Evolutionary conservation across 768 basidiomycete species (phyloP).

Genomic region (Chalciporus sphaerocephalus): DNA sequence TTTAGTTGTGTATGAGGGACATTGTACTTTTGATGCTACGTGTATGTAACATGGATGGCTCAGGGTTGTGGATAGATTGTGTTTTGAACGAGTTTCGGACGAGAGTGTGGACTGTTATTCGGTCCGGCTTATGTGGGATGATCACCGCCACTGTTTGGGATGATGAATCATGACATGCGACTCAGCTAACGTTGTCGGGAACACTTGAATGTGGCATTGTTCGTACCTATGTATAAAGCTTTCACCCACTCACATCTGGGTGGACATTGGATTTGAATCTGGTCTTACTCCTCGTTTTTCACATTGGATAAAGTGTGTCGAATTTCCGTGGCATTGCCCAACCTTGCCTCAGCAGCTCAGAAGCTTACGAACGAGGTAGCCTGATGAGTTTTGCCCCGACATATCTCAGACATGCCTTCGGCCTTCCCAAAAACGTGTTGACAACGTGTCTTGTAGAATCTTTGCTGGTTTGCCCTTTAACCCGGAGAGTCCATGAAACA

Average conservation of each 20-base stretch:
- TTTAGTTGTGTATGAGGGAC: slow-evolving; percentile 4
- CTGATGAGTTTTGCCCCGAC: slow-evolving; percentile 14
- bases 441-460: slow-evolving; percentile 21
- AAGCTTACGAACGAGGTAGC: slow-evolving; percentile 19
- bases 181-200: not conserved
- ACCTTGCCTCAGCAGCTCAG: slow-evolving; percentile 6
- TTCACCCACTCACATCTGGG: slow-evolving; percentile 7
- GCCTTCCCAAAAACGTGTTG: slow-evolving; percentile 28
- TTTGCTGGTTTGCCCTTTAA: slow-evolving; percentile 27
- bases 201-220: not conserved
- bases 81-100: not conserved
- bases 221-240: slow-evolving; percentile 6
- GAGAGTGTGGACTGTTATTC: not conserved
- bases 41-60: slow-evolving; percentile 7
- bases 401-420: slow-evolving; percentile 15
- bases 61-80: not conserved
- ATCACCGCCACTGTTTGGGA: not conserved
- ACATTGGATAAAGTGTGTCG: slow-evolving; percentile 4
- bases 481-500: slow-evolving; percentile 17
- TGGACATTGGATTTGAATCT: slow-evolving; percentile 1
- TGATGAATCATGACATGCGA: not conserved
- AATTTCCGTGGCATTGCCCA: slow-evolving; percentile 23
- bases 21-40: slow-evolving; percentile 1
- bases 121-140: not conserved
- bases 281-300: slow-evolving; percentile 2